These are phyloP conservation scores for Lasiosphaeria miniovina DNA, from an alignment of 495 filamentous ascomycete species.

Conservation along the genomic window DNA sequence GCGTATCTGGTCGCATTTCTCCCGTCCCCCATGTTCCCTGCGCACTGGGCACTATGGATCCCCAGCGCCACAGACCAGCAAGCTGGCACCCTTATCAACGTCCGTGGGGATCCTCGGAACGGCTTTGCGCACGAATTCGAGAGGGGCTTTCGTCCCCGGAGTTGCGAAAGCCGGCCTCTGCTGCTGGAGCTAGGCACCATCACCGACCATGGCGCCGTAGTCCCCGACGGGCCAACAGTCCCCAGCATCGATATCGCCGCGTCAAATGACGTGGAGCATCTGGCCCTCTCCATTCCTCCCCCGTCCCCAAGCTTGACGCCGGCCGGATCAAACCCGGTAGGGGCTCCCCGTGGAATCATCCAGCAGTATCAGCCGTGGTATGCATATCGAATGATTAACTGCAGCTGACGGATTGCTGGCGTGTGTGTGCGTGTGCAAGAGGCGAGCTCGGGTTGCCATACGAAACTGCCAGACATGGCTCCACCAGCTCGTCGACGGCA, in stretches of 20 bases:
- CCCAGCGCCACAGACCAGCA: background rate
- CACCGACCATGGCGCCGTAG: background rate
- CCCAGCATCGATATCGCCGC: background rate
- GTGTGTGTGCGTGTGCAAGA: background rate
- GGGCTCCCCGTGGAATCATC: background rate
- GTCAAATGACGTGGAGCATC: background rate
- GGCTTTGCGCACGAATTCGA: background rate
- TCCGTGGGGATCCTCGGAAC: background rate
- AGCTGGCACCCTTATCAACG: background rate
- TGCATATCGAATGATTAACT: background rate
- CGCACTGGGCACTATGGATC: background rate
- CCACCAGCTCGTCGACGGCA: background rate
- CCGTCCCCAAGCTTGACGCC: background rate
- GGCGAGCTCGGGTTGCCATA: background rate
- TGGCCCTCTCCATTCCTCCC: background rate
- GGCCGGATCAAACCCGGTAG: background rate
- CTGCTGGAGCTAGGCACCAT: background rate
- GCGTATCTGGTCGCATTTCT: constrained; percentile 1
- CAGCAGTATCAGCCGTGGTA: background rate
- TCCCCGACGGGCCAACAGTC: background rate
- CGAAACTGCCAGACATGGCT: background rate
- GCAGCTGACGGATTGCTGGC: background rate
- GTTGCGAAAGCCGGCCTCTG: background rate
- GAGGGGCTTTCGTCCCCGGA: background rate
- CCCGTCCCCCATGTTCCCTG: background rate